Evolutionary conservation across 2,329 filamentous ascomycete genomes (phyloP).

Genomic region (Fusarium siculi): DNA sequence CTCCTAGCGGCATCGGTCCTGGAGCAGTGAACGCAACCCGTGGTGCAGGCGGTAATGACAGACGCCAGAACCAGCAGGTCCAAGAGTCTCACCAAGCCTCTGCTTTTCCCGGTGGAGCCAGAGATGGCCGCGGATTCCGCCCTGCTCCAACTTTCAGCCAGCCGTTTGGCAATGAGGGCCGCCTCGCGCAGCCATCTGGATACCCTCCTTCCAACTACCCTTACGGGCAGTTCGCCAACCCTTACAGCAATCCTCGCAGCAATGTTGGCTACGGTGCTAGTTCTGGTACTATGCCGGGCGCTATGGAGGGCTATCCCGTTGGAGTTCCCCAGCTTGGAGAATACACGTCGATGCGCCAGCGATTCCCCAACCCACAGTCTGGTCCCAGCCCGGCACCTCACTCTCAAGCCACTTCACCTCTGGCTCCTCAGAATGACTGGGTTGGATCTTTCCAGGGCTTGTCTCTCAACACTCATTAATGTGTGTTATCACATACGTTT

Average conservation of each 20-base stretch:
- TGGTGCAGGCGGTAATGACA: slow-evolving; percentile 54
- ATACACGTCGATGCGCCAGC: slow-evolving; percentile 59
- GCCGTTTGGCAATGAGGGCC: slow-evolving; percentile 56
- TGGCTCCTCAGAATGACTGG: slow-evolving; percentile 68
- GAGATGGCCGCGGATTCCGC: slow-evolving; percentile 56
- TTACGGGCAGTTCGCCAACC: slow-evolving; percentile 46
- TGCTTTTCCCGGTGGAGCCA: slow-evolving; percentile 51
- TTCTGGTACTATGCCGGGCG: slow-evolving; percentile 43
- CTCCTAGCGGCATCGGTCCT: slow-evolving; percentile 73
- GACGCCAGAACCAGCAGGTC: slow-evolving; percentile 60
- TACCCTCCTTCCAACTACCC: slow-evolving; percentile 51
- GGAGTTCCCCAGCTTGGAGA: slow-evolving; percentile 52
- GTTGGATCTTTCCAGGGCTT: slow-evolving; percentile 73
- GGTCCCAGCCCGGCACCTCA: slow-evolving; percentile 50
- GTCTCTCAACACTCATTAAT: slow-evolving; percentile 73
- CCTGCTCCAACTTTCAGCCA: slow-evolving; percentile 52
- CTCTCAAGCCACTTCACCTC: slow-evolving; percentile 53
- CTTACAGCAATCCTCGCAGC: slow-evolving; percentile 49
- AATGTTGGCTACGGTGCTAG: slow-evolving; percentile 46
- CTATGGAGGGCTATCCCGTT: slow-evolving; percentile 46
- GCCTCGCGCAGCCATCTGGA: slow-evolving; percentile 51
- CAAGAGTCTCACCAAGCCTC: slow-evolving; percentile 48
- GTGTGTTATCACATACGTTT: slow-evolving; percentile 9
- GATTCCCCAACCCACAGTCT: slow-evolving; percentile 56
- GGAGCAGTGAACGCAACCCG: slow-evolving; percentile 71